Conservation (phyloP, 176 grass and related monocot genomes). For the Zea luxurians region DNA sequence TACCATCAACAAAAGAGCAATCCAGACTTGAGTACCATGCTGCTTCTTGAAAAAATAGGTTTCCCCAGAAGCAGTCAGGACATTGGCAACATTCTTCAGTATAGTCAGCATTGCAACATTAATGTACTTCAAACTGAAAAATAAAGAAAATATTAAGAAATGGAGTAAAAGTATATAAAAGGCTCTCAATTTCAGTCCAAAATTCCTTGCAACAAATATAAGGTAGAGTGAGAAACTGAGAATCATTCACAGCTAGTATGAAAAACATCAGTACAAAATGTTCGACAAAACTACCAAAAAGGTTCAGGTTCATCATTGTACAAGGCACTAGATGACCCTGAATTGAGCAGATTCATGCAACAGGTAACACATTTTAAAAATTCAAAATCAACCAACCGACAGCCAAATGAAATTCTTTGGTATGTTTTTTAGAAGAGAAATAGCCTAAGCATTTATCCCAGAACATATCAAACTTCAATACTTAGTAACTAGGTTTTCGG, state of each 20-base stretch:
- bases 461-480: constrained; percentile 20
- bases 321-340: not conserved
- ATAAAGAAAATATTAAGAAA: constrained; percentile 21
- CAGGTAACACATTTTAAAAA: not conserved
- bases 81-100: constrained; percentile 92
- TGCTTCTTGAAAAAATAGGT: constrained; percentile 86
- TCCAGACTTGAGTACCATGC: constrained; percentile 83
- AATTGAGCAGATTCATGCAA: not conserved
- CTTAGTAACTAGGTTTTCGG: not conserved
- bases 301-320: not conserved
- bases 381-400: not conserved
- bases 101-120: constrained; percentile 98
- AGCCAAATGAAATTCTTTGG: not conserved
- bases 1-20: constrained; percentile 88
- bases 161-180: not conserved
- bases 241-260: not conserved
- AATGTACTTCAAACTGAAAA: constrained; percentile 92
- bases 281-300: not conserved
- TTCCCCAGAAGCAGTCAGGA: constrained; percentile 90
- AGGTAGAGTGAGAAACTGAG: not conserved
- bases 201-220: constrained; percentile 28
- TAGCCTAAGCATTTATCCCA: not conserved
- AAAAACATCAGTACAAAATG: constrained; percentile 4
- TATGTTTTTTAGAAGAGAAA: not conserved
- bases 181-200: not conserved